Conservation (phyloP, 441 rosid species). For the Melastoma candidum region DNA sequence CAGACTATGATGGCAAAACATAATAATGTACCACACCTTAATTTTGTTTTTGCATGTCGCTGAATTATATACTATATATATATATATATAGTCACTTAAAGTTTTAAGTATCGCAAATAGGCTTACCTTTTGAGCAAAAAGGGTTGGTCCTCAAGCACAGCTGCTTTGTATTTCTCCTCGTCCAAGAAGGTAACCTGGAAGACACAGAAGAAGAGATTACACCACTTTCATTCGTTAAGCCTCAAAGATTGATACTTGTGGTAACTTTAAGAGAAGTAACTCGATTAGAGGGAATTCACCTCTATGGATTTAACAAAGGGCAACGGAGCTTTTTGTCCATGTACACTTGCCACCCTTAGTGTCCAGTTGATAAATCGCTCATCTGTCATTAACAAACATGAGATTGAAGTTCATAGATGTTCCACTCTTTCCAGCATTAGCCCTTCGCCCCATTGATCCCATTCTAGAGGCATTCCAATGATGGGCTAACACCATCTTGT, state of each 20-base stretch:
- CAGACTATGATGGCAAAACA: too few species aligned
- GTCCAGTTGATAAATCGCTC: conserved; percentile 74
- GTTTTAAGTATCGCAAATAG: background rate
- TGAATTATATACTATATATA: too few species aligned
- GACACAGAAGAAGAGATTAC: conserved; percentile 1
- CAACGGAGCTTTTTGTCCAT: conserved; percentile 58
- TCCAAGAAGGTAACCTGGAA: conserved; percentile 73
- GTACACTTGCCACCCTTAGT: conserved; percentile 62
- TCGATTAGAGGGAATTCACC: conserved; percentile 29
- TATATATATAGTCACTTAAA: too few species aligned
- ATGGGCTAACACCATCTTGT: background rate
- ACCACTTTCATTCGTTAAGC: too few species aligned
- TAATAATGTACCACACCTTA: too few species aligned
- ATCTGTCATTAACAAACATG: conserved; percentile 37
- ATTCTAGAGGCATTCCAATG: too few species aligned
- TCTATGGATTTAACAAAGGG: conserved; percentile 73
- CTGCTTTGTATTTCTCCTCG: conserved; percentile 55
- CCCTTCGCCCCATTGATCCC: too few species aligned
- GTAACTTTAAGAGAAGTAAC: too few species aligned
- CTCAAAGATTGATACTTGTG: too few species aligned
- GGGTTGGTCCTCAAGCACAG: conserved; percentile 59
- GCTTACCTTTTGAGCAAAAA: conserved; percentile 69
- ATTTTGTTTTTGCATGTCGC: background rate
- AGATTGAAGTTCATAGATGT: background rate
- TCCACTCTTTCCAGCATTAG: too few species aligned